These are phyloP conservation scores for Beauveria sp. DNA, from an alignment of 2,329 filamentous ascomycete species.

Conservation along the genomic window DNA sequence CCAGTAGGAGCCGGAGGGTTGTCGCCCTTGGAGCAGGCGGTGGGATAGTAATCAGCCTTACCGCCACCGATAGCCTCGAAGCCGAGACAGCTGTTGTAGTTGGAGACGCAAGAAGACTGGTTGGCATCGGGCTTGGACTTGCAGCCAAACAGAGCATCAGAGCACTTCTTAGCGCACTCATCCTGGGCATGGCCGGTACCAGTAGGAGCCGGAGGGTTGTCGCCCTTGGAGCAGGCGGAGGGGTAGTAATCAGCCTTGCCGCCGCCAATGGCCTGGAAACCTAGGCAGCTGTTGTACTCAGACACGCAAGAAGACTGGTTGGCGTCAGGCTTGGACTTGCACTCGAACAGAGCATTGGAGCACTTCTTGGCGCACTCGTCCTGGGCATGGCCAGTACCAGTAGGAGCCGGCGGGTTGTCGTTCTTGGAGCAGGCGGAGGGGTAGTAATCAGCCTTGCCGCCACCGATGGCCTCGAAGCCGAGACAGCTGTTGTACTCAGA, in stretches of 20 bases:
- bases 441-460: not conserved
- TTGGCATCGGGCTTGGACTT: not conserved
- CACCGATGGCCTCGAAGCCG: not conserved
- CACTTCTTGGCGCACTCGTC: not conserved
- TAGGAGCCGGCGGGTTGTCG: not conserved
- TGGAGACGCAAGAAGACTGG: not conserved
- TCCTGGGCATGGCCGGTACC: not conserved
- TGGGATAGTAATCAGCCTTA: not conserved
- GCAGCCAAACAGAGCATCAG: not conserved
- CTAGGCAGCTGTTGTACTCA: not conserved
- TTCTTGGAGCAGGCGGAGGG: not conserved
- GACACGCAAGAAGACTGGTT: not conserved
- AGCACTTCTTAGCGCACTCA: not conserved
- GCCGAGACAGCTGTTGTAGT: not conserved
- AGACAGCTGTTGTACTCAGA: not conserved
- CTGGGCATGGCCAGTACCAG: not conserved
- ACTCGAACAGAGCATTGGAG: not conserved
- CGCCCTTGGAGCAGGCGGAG: not conserved
- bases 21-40: not conserved
- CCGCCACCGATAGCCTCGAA: not conserved
- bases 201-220: not conserved
- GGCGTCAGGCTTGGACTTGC: not conserved
- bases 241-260: not conserved
- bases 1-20: not conserved
- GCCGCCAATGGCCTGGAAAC: not conserved